phyloP scores from a whole-genome alignment of 75 land plant species.

The Azolla pinnata region DNA sequence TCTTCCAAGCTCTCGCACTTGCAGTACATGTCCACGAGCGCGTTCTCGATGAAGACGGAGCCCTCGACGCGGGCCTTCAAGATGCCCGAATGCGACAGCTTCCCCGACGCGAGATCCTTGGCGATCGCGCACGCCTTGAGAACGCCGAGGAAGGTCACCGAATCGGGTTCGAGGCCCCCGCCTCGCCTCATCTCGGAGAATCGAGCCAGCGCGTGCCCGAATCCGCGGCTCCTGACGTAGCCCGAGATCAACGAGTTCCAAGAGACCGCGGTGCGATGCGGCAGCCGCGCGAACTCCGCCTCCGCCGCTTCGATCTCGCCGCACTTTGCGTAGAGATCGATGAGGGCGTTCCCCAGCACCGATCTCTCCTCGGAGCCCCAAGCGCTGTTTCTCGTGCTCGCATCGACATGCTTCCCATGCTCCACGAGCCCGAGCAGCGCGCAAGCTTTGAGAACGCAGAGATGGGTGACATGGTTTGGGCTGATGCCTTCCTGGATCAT shows the following conservation, averaged over 20 bases:
- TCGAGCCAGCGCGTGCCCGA: not conserved
- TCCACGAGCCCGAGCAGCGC: conserved; percentile 6
- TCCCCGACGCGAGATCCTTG: conserved; percentile 16
- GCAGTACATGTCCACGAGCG: conserved; percentile 10
- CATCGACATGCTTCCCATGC: conserved; percentile 23
- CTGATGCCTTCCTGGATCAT: conserved; percentile 6
- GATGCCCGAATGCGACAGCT: conserved; percentile 20
- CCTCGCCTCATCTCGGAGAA: conserved; percentile 17
- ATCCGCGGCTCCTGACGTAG: conserved; percentile 10
- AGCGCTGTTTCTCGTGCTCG: too few relatives aligned
- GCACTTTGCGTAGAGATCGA: conserved; percentile 20
- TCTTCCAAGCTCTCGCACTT: conserved; percentile 1
- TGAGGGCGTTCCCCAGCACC: conserved; percentile 27
- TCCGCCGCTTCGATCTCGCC: conserved; percentile 12
- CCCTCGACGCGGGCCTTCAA: conserved; percentile 14
- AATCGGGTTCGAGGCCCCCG: conserved; percentile 12
- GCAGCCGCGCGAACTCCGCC: conserved; percentile 9
- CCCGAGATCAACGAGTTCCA: conserved; percentile 37
- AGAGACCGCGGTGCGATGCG: conserved; percentile 17
- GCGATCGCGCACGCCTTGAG: conserved; percentile 21
- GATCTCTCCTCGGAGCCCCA: conserved; percentile 14
- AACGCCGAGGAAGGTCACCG: conserved; percentile 23
- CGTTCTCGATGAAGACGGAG: conserved; percentile 14
- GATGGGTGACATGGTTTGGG: conserved; percentile 9
- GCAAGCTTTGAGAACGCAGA: conserved; percentile 26